These are phyloP conservation scores for Suillus weaverae DNA, from an alignment of 768 basidiomycete species.

Conservation along the genomic window DNA sequence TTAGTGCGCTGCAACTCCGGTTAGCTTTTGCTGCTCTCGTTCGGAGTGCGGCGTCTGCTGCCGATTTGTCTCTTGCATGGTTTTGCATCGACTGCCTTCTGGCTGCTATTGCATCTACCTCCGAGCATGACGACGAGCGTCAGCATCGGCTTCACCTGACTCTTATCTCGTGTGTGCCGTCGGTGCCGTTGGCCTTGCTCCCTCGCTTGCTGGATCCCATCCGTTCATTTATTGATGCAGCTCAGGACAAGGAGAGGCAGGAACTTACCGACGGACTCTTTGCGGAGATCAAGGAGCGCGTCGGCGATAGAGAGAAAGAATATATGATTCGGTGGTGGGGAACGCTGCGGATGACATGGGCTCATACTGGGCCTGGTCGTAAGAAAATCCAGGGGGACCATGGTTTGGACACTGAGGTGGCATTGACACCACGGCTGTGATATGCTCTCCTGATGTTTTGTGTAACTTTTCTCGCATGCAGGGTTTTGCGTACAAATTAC, in stretches of 20 bases:
- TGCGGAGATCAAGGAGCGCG: constrained; percentile 59
- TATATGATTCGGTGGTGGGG: constrained; percentile 75
- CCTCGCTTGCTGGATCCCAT: constrained; percentile 54
- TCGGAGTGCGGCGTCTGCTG: constrained; percentile 50
- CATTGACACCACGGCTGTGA: not conserved
- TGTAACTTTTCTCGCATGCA: not conserved
- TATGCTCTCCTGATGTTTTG: not conserved
- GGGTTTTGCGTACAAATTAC: not conserved
- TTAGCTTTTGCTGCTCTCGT: constrained; percentile 77
- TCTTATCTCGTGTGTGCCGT: constrained; percentile 64
- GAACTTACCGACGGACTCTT: constrained; percentile 61
- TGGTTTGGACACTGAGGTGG: not conserved
- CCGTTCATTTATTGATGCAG: constrained; percentile 28
- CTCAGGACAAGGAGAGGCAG: constrained; percentile 32
- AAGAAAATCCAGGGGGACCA: not conserved
- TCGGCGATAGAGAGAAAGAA: constrained; percentile 71
- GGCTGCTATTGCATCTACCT: constrained; percentile 29
- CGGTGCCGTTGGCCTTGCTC: constrained; percentile 59
- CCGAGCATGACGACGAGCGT: constrained; percentile 21
- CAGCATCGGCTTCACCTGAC: constrained; percentile 61
- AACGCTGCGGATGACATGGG: constrained; percentile 37
- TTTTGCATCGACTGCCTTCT: constrained; percentile 63
- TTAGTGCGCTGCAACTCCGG: constrained; percentile 65
- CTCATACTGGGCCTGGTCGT: constrained; percentile 1
- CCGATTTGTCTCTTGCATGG: constrained; percentile 56